These are phyloP conservation scores for Tanozyma kutaoensis DNA, from an alignment of 805 yeast genomes.

Conservation along the genomic window DNA sequence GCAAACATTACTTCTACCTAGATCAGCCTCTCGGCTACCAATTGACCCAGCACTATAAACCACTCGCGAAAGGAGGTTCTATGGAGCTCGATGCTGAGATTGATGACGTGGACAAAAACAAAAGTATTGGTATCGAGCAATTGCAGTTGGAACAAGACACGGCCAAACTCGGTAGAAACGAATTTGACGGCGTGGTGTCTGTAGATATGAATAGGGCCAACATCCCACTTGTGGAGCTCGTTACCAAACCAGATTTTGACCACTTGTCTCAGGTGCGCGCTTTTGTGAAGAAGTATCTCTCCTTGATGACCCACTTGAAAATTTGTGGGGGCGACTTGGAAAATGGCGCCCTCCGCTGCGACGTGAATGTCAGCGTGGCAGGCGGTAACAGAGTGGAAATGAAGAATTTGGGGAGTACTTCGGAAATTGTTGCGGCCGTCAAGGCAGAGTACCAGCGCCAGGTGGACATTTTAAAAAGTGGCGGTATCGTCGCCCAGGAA, in stretches of 20 bases:
- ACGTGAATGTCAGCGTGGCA: slow-evolving; percentile 79
- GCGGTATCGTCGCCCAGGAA: slow-evolving; percentile 29
- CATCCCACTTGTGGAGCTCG: slow-evolving; percentile 80
- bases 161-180: slow-evolving; percentile 56
- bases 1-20: slow-evolving; percentile 92
- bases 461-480: slow-evolving; percentile 27
- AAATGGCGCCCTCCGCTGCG: slow-evolving; percentile 90
- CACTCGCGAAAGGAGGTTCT: slow-evolving; percentile 60
- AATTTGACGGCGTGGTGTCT: slow-evolving; percentile 21
- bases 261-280: slow-evolving; percentile 54
- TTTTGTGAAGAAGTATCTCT: slow-evolving; percentile 72
- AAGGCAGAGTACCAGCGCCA: slow-evolving; percentile 67
- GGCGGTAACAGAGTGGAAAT: slow-evolving; percentile 70
- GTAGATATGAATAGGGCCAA: slow-evolving; percentile 80
- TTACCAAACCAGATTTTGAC: slow-evolving; percentile 79
- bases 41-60: slow-evolving; percentile 78
- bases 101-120: slow-evolving; percentile 37
- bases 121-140: slow-evolving; percentile 52
- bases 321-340: slow-evolving; percentile 87
- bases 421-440: slow-evolving; percentile 69
- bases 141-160: slow-evolving; percentile 93
- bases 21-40: slow-evolving; percentile 97
- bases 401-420: slow-evolving; percentile 76
- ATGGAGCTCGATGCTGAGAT: slow-evolving; percentile 32
- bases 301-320: slow-evolving; percentile 49